Evolutionary conservation across 768 basidiomycete genomes (phyloP), one percentile per base, ranked within the genome.

Genomic region (Austroboletus festivus): DNA sequence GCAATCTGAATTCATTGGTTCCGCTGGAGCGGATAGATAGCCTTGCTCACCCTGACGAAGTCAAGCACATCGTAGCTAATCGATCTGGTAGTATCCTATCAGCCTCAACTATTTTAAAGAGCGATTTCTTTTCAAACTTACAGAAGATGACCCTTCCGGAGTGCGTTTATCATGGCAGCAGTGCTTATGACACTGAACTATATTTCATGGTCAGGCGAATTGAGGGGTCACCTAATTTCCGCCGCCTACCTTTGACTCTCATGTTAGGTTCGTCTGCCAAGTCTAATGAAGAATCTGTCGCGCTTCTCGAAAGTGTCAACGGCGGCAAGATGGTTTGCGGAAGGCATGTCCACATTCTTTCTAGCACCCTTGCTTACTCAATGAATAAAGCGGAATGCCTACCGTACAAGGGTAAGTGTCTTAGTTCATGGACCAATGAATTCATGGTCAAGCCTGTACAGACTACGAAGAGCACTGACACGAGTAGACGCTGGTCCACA

Each of bases 61-160:
- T 93, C 28, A 82, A 85, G 8, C 79, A 85, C 52, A 79, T 95
- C 4, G 94, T 99, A 26, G 76, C 82, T 31, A 89, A 86, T 56
- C 82, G 96, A 34, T 78, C 81, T 9, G 96, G 96, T 9, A 80
- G 77, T 52, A 89, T 98, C 49, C 71, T 98, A 0, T 95, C 91
- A 12, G 89, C 92, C 2, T 89, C 84, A 5, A 92, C 93, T 1
- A 96, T 98, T 57, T 73, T 98, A 61, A 99, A 99, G 73, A 91
- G 88, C 59, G 92, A 94, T 63, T 92, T 93, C 75, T 94, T 94
- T 76, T 83, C 83, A 6, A 90, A 90, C 61, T 63, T 98, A 26
- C 96, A 98, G 70, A 98, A 97, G 73, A 92, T 96, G 84, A 89
- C 90, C 4, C 73, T 99, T 3, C 89, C 93, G 0, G 96, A 98